Evolutionary conservation across 208 protist species (phyloP), one percentile per base, ranked within the genome.

Genomic region (Acanthamoeba healyi): DNA sequence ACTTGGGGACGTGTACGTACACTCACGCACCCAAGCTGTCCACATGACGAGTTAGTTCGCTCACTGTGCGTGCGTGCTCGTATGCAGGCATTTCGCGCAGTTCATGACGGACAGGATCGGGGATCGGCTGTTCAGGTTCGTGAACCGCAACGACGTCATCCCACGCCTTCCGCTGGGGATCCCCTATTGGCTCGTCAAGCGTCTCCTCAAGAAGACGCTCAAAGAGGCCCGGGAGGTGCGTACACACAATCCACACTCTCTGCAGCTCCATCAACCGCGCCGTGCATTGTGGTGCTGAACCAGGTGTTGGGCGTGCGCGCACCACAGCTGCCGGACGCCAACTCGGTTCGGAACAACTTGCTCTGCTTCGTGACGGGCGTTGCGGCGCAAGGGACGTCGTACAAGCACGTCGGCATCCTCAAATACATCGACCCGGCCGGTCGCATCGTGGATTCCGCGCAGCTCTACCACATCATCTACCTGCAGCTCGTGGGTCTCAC

Each of bases 141-240:
- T 90, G 32, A 90, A 90, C 34, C 36, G 56, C 6, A 90, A 90
- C 34, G 82, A 90, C 34, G 29, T 90, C 82, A 90, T 90, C 38
- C 82, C 82, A 12, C 46, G 82, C 12, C 36, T 90, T 5, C 82
- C 82, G 1, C 56, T 90, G 7, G 82, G 82, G 19, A 70, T 90
- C 26, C 82, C 82, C 32, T 70, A 46, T 26, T 90, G 82, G 82
- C 70, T 36, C 51, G 15, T 29, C 17, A 12, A 44, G 14, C 10
- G 5, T 44, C 14, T 42, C 44, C 19, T n/a, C n/a, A n/a, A n/a
- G n/a, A n/a, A n/a, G n/a, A n/a, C n/a, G n/a, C n/a, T n/a, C n/a
- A n/a, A n/a, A n/a, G n/a, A n/a, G n/a, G n/a, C n/a, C n/a, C n/a
- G n/a, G n/a, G n/a, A n/a, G n/a, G n/a, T n/a, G n/a, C n/a, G n/a